Conservation (phyloP, 805 yeast genomes). For the Myxozyma sirexii region DNA sequence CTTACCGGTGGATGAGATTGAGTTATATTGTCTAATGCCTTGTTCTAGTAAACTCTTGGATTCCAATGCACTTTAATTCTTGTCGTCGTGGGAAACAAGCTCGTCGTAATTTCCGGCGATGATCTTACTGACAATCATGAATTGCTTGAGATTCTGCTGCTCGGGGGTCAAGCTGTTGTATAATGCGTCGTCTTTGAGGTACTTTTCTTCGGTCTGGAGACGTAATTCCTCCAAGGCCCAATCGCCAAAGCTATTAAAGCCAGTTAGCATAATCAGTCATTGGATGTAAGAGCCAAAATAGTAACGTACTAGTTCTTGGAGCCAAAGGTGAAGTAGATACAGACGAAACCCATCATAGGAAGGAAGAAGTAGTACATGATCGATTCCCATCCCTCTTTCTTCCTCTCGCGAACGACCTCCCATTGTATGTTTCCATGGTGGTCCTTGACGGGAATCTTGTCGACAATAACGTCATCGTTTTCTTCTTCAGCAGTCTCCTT, state of each 20-base stretch:
- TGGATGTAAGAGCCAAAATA: too few relatives aligned
- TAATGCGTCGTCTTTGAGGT: slow-evolving; percentile 55
- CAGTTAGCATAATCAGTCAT: too few relatives aligned
- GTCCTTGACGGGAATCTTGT: slow-evolving; percentile 82
- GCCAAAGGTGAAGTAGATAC: slow-evolving; percentile 55
- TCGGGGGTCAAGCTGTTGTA: slow-evolving; percentile 50
- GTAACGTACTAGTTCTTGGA: slow-evolving; percentile 43
- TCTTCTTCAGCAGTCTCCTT: slow-evolving; percentile 41
- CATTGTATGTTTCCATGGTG: slow-evolving; percentile 76
- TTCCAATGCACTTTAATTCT: too few relatives aligned
- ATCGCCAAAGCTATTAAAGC: slow-evolving; percentile 46
- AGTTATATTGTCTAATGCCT: too few relatives aligned
- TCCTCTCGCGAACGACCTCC: slow-evolving; percentile 73
- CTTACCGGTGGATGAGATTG: too few relatives aligned
- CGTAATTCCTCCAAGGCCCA: slow-evolving; percentile 87
- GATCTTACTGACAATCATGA: slow-evolving; percentile 76
- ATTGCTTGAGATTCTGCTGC: slow-evolving; percentile 70
- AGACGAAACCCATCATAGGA: slow-evolving; percentile 65
- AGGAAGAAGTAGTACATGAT: slow-evolving; percentile 71
- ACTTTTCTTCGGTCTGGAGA: slow-evolving; percentile 71
- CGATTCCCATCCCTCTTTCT: slow-evolving; percentile 84
- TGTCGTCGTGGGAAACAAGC: slow-evolving; percentile 34
- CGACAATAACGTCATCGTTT: slow-evolving; percentile 69
- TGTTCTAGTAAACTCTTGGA: too few relatives aligned
- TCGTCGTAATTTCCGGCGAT: slow-evolving; percentile 82